phyloP scores from a whole-genome alignment of 257 asterid genomes.

The Petrea volubilis region DNA sequence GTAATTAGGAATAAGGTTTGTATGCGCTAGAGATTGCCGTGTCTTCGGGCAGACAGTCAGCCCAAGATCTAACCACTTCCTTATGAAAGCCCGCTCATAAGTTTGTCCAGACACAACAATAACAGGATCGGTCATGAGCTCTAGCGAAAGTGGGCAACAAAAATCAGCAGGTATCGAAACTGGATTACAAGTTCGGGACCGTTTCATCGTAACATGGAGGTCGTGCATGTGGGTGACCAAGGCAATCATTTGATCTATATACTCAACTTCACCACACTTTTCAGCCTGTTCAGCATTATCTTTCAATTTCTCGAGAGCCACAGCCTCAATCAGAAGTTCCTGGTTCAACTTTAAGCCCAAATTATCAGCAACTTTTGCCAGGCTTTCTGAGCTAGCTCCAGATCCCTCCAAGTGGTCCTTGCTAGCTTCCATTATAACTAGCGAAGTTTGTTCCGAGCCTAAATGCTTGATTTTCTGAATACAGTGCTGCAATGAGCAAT shows the following conservation, averaged over 20 bases:
- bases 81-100: slow-evolving; percentile 78
- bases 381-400: slow-evolving; percentile 64
- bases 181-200: slow-evolving; percentile 58
- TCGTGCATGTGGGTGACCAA: slow-evolving; percentile 86
- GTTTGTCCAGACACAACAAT: slow-evolving; percentile 94
- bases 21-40: slow-evolving; percentile 73
- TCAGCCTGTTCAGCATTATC: slow-evolving; percentile 82
- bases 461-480: slow-evolving; percentile 60
- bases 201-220: slow-evolving; percentile 65
- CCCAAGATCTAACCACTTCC: slow-evolving; percentile 87
- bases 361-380: slow-evolving; percentile 58
- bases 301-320: slow-evolving; percentile 86
- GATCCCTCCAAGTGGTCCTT: slow-evolving; percentile 67
- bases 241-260: slow-evolving; percentile 66
- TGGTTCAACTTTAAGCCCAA: slow-evolving; percentile 74
- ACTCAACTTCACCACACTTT: slow-evolving; percentile 62
- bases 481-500: slow-evolving; percentile 43
- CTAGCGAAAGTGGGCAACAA: slow-evolving; percentile 90
- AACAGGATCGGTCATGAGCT: slow-evolving; percentile 91
- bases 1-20: slow-evolving; percentile 82
- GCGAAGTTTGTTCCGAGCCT: slow-evolving; percentile 51
- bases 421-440: slow-evolving; percentile 49
- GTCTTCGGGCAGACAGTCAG: slow-evolving; percentile 90
- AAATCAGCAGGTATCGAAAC: slow-evolving; percentile 79
- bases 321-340: slow-evolving; percentile 81